phyloP scores from a whole-genome alignment of 2,329 filamentous ascomycete species.

The Colletotrichum musae region DNA sequence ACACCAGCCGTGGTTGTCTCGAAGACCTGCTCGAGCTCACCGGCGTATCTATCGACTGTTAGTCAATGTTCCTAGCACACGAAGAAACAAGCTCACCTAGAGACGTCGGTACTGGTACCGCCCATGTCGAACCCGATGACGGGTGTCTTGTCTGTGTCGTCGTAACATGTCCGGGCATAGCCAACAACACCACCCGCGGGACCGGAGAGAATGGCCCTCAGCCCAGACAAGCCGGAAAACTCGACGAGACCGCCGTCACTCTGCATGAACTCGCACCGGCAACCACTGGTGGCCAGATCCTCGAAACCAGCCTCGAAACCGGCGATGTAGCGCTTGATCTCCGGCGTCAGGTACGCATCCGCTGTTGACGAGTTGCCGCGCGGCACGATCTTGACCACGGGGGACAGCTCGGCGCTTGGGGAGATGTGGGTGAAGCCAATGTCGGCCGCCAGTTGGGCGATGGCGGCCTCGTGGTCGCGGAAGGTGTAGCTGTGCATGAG shows the following conservation, averaged over 20 bases:
- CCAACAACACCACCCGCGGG: slow-evolving; percentile 87
- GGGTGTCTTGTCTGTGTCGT: slow-evolving; percentile 74
- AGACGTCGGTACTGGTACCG: slow-evolving; percentile 82
- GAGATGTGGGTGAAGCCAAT: slow-evolving; percentile 76
- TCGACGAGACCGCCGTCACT: slow-evolving; percentile 68
- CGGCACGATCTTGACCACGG: slow-evolving; percentile 80
- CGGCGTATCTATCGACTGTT: slow-evolving; percentile 23
- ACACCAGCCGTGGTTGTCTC: slow-evolving; percentile 84
- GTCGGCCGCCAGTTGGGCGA: slow-evolving; percentile 53
- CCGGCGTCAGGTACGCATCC: slow-evolving; percentile 83
- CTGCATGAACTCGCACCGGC: slow-evolving; percentile 82
- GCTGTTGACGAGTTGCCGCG: slow-evolving; percentile 83
- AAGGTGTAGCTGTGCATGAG: slow-evolving; percentile 82
- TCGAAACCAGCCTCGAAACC: slow-evolving; percentile 57
- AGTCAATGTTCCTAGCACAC: accelerated
- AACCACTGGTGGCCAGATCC: slow-evolving; percentile 65
- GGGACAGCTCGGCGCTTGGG: slow-evolving; percentile 61
- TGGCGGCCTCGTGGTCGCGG: slow-evolving; percentile 68
- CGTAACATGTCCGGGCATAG: slow-evolving; percentile 82
- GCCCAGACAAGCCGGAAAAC: slow-evolving; percentile 75
- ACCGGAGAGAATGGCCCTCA: slow-evolving; percentile 79
- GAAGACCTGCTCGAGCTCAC: slow-evolving; percentile 62
- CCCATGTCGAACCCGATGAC: slow-evolving; percentile 83
- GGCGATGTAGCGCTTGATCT: slow-evolving; percentile 78
- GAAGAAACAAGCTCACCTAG: slow-evolving; percentile 67